Evolutionary conservation across 2,329 filamentous ascomycete genomes (phyloP), one percentile per base, ranked within the genome.

Genomic region (Aspergillus arachidicola): DNA sequence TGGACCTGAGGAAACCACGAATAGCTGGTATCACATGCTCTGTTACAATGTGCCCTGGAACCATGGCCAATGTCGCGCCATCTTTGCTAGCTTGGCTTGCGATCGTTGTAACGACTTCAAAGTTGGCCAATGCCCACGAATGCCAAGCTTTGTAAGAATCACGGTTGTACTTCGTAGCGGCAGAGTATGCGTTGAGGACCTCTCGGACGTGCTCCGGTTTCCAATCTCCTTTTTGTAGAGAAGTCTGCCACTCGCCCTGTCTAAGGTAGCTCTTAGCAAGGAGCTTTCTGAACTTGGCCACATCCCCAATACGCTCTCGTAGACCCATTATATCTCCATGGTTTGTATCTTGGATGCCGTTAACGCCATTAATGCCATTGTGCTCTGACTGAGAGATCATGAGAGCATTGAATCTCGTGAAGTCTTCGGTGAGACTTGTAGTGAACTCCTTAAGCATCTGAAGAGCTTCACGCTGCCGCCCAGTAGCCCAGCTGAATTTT

Each of bases 71-170:
- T 55, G 73, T 69, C 30, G 70, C 72, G 50, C 75, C 81, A 65
- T 87, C 85, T 53, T 86, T 84, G 66, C 91, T 91, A 19, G 85
- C 85, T 61, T 88, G 86, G 26, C 90, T 85, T 10, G 89, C 87
- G 62, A 95, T 82, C 0, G 91, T 88, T 70, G 95, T 96, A 43
- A 98, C 94, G 62, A 99, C 95, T 79, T 99, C 94, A 72, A 99
- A 99, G 78, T 99, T 99, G 59, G 95, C 94, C 66, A 99, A 80
- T 12, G 95, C 96, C 94, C 95, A 99, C 0, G 95, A 92, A 79
- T 99, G 95, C 95, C 95, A 99, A 9, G 96, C 95, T 80, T 99
- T 99, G 82, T 99, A 99, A 88, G 94, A 99, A 65, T 90, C 89
- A 38, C 93, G 90, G 75, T 99, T 96, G 80, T 96, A 97, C 63